Conservation (phyloP, 2,329 filamentous ascomycete genomes). For the Ceratocystis eucalypticola region DNA sequence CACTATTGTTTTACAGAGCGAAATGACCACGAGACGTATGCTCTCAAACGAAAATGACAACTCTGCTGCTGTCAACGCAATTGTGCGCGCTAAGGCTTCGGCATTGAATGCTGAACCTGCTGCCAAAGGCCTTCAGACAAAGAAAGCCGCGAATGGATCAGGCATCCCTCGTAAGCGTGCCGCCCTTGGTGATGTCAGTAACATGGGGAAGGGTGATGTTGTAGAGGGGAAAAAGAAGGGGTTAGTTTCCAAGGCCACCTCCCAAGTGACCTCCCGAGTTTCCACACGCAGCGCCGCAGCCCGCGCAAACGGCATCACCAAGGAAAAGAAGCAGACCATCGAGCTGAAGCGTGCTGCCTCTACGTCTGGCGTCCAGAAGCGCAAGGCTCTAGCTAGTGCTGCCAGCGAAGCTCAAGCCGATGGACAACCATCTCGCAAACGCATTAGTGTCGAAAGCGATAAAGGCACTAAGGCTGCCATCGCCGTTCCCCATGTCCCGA, state of each 20-base stretch:
- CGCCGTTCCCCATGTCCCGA: slow-evolving; percentile 19
- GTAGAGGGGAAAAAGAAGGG: slow-evolving; percentile 70
- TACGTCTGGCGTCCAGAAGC: slow-evolving; percentile 61
- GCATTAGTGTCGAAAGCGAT: slow-evolving; percentile 34
- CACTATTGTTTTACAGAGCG: slow-evolving; percentile 10
- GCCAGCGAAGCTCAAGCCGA: slow-evolving; percentile 13
- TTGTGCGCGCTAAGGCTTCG: slow-evolving; percentile 86
- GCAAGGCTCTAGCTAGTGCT: slow-evolving; percentile 41
- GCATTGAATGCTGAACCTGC: slow-evolving; percentile 46
- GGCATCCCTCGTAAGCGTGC: slow-evolving; percentile 55
- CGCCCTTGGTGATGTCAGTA: slow-evolving; percentile 88
- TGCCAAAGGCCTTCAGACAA: slow-evolving; percentile 50
- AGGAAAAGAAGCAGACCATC: slow-evolving; percentile 50
- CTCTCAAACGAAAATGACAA: slow-evolving; percentile 91
- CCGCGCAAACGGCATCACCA: slow-evolving; percentile 49
- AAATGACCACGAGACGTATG: slow-evolving; percentile 37
- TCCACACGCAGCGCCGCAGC: slow-evolving; percentile 47
- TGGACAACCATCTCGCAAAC: slow-evolving; percentile 47
- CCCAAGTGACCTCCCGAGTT: slow-evolving; percentile 63
- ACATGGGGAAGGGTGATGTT: slow-evolving; percentile 67
- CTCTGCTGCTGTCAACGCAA: slow-evolving; percentile 64
- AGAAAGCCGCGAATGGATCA: slow-evolving; percentile 46
- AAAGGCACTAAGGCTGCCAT: slow-evolving; percentile 27
- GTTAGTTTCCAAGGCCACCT: slow-evolving; percentile 59
- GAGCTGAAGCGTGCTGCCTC: slow-evolving; percentile 61